These are phyloP conservation scores for Cryoendolithus antarcticus DNA, from an alignment of 2,329 filamentous ascomycete genomes.

Conservation along the genomic window DNA sequence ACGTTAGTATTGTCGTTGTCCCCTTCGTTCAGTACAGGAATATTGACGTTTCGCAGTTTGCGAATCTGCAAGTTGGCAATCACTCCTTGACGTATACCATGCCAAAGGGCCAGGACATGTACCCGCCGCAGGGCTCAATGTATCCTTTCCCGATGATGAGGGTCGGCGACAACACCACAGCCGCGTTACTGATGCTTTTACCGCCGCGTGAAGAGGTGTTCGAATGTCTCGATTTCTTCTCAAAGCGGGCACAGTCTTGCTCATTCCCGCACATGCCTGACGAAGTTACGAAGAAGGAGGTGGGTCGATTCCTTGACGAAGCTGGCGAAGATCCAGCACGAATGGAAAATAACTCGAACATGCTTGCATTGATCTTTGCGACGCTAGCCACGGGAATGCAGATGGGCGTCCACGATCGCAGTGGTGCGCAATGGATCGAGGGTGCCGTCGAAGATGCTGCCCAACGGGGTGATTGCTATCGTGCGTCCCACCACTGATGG, in stretches of 20 bases:
- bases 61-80: constrained; percentile 27
- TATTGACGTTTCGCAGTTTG: constrained; percentile 24
- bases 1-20: constrained; percentile 25
- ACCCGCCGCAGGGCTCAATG: constrained; percentile 23
- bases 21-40: neutral
- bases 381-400: constrained; percentile 36
- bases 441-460: constrained; percentile 25
- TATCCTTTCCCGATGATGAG: constrained; percentile 36
- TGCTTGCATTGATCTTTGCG: constrained; percentile 37
- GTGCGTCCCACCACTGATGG: constrained; percentile 26
- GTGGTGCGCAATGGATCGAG: constrained; percentile 26
- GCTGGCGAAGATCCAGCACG: no score
- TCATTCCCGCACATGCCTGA: constrained; percentile 35
- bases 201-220: constrained; percentile 27
- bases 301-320: constrained; percentile 33
- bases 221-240: constrained; percentile 29
- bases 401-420: constrained; percentile 32
- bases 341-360: constrained; percentile 32
- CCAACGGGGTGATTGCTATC: constrained; percentile 31
- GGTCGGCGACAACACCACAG: constrained; percentile 11
- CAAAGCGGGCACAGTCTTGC: constrained; percentile 30
- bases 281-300: constrained; percentile 30
- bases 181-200: constrained; percentile 25
- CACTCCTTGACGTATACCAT: constrained; percentile 33
- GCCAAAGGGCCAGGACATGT: constrained; percentile 32